Conservation (phyloP, 1,284 basidiomycete species). For the Xerocomus minutiporus region DNA sequence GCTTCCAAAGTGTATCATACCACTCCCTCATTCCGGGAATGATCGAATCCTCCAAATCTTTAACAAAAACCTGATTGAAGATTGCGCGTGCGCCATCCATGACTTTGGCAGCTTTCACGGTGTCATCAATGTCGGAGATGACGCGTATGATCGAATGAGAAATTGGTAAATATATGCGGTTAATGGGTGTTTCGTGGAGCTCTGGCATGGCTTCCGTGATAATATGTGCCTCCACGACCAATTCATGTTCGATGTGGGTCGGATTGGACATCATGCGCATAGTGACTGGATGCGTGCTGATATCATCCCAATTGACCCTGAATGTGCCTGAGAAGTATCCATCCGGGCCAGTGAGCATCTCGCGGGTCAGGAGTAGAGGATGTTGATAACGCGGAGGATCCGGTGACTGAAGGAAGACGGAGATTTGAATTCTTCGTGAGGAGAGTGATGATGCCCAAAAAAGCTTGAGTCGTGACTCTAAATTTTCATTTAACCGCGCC, state of each 20-base stretch:
- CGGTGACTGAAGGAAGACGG: constrained; percentile 46
- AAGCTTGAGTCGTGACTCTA: constrained; percentile 67
- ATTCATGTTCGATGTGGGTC: constrained; percentile 46
- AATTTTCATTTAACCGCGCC: constrained; percentile 61
- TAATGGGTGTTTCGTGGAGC: constrained; percentile 31
- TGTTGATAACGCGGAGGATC: constrained; percentile 20
- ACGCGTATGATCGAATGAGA: constrained; percentile 53
- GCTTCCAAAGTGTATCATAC: constrained; percentile 66
- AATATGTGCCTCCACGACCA: constrained; percentile 55
- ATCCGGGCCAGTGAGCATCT: constrained; percentile 56
- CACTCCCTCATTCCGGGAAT: constrained; percentile 86
- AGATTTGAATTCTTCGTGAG: constrained; percentile 54
- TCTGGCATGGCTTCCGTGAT: constrained; percentile 26
- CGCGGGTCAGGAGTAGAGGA: constrained; percentile 45
- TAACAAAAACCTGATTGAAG: constrained; percentile 77
- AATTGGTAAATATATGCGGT: constrained; percentile 22
- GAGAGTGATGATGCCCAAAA: constrained; percentile 73
- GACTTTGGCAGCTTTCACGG: constrained; percentile 79
- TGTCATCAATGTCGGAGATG: constrained; percentile 95
- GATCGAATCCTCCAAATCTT: constrained; percentile 68
- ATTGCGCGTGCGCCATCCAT: constrained; percentile 67
- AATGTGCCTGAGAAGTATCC: constrained; percentile 69
- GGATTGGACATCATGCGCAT: constrained; percentile 58
- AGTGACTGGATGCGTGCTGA: constrained; percentile 58
- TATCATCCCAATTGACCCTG: constrained; percentile 60